Percentiles rank a stretch among this genome's conserved stretches.
Conservation (phyloP, 305 asterid species). For the Rubia tinctorum region DNA sequence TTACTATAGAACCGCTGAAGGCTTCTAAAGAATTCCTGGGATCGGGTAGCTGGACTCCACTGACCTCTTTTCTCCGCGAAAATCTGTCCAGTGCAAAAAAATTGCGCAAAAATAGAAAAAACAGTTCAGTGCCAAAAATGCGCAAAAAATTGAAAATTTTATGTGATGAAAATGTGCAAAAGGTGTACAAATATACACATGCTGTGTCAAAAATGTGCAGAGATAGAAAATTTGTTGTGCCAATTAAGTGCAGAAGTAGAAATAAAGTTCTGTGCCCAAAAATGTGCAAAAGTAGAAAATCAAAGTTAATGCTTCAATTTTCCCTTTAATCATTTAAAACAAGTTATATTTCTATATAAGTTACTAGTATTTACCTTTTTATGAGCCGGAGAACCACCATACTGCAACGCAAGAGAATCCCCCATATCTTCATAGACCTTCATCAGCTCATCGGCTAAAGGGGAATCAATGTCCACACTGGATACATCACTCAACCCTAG, state of each 20-base stretch:
- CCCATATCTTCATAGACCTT: slow-evolving; percentile 90
- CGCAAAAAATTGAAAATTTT: not conserved
- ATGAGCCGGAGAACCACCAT: slow-evolving; percentile 98
- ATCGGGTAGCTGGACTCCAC: slow-evolving; percentile 91
- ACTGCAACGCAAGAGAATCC: slow-evolving; percentile 90
- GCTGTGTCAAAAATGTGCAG: not conserved
- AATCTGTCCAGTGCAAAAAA: slow-evolving; percentile 47
- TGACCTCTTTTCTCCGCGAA: slow-evolving; percentile 94
- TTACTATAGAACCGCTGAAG: slow-evolving; percentile 89
- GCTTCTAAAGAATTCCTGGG: slow-evolving; percentile 80
- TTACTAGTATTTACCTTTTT: slow-evolving; percentile 60
- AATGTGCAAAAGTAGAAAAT: slow-evolving; percentile 4
- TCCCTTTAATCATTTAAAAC: too few species aligned
- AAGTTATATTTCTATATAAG: not conserved
- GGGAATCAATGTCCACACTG: slow-evolving; percentile 50
- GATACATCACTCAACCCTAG: slow-evolving; percentile 58
- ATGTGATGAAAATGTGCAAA: too few species aligned
- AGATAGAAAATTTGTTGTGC: not conserved
- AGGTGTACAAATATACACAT: too few species aligned
- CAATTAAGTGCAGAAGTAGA: slow-evolving; percentile 13
- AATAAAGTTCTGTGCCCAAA: slow-evolving; percentile 49
- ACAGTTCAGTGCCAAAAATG: slow-evolving; percentile 5
- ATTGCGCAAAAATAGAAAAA: slow-evolving; percentile 4
- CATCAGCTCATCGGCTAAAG: slow-evolving; percentile 73
- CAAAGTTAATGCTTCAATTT: slow-evolving; percentile 3